Percentiles rank a stretch among this genome's conserved stretches.
Conservation (phyloP, 2,329 filamentous ascomycete genomes). For the Nemania abortiva region DNA sequence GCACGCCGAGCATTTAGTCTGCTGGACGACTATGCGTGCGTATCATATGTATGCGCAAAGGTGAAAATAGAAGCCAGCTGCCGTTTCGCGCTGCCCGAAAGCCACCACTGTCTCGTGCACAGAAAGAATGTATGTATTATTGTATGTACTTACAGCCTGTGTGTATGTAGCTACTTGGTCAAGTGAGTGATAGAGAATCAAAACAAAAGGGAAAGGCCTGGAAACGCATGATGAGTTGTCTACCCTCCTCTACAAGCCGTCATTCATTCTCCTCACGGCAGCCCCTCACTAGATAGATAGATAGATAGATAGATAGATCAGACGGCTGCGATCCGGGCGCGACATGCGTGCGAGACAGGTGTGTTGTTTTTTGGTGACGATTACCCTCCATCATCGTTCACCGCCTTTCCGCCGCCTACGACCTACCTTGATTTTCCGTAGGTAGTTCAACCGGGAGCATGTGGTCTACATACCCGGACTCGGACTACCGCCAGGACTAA, state of each 20-base stretch:
- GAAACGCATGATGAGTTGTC: constrained; percentile 45
- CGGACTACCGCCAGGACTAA: neutral
- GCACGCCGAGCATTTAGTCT: constrained; percentile 13
- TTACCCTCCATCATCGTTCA: constrained; percentile 31
- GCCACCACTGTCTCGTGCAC: constrained; percentile 25
- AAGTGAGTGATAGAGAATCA: constrained; percentile 32
- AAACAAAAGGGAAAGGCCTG: constrained; percentile 29
- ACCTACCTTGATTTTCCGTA: neutral
- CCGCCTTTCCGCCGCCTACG: constrained; percentile 31
- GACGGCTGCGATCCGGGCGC: constrained; percentile 26
- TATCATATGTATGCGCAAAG: neutral
- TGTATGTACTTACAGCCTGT: neutral
- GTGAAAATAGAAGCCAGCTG: constrained; percentile 3
- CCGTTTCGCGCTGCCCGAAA: constrained; percentile 10
- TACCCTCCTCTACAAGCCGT: constrained; percentile 39
- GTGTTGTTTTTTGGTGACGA: constrained; percentile 24
- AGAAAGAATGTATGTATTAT: too few species aligned
- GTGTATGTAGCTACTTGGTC: constrained; percentile 20
- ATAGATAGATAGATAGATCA: constrained; percentile 10
- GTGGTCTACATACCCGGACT: constrained; percentile 9
- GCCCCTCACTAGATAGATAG: constrained; percentile 25
- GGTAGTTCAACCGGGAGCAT: neutral
- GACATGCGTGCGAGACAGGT: constrained; percentile 23
- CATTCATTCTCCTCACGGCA: constrained; percentile 9
- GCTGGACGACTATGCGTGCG: neutral